Conservation (phyloP, 495 filamentous ascomycete species). For the Hyaloscypha finlandica region DNA sequence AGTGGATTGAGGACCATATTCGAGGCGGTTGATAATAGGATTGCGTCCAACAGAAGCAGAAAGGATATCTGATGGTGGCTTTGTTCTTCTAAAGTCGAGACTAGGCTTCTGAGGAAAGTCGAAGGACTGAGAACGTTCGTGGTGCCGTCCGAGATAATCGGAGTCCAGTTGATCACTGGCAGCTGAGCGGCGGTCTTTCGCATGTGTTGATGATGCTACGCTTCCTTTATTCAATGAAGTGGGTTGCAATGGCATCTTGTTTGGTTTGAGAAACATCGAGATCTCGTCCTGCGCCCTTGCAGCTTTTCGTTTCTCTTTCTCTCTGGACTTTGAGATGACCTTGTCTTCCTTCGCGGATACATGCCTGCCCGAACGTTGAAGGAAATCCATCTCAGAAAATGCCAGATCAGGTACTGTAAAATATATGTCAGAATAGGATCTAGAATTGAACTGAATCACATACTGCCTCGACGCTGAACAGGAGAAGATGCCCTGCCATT, state of each 20-base stretch:
- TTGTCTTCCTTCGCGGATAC: neutral
- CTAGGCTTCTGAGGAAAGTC: neutral
- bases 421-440: neutral
- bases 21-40: neutral
- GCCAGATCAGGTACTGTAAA: constrained; percentile 61
- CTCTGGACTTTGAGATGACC: constrained; percentile 22
- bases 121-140: neutral
- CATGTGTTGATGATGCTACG: neutral
- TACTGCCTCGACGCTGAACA: constrained; percentile 15
- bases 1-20: neutral
- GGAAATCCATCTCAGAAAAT: constrained; percentile 70
- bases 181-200: constrained; percentile 1
- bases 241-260: constrained; percentile 12
- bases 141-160: neutral
- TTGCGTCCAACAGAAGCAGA: neutral
- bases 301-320: constrained; percentile 33
- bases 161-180: neutral
- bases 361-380: constrained; percentile 37
- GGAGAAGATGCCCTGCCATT: constrained; percentile 67
- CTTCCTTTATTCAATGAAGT: constrained; percentile 2
- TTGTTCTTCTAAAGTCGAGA: constrained; percentile 1
- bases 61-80: neutral
- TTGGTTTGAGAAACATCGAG: constrained; percentile 42
- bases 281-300: constrained; percentile 40
- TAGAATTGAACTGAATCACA: constrained; percentile 6